Base-by-base conservation (phyloP, 2,329 filamentous ascomycete genomes). In the Eurotiales sp. region DNA sequence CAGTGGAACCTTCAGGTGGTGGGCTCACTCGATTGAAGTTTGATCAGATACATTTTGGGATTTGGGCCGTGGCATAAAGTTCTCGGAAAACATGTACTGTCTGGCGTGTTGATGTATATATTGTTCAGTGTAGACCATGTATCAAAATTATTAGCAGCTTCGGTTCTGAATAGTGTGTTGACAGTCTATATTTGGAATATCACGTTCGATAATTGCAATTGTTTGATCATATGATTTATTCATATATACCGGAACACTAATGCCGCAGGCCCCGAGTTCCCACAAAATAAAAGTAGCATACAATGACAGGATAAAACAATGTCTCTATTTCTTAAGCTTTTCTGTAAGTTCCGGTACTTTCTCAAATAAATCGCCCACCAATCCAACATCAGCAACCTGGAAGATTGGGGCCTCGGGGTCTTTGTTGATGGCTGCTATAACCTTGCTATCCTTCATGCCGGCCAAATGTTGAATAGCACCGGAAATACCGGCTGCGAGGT, bases 371-470 rank as follows among this genome's bases (percentile, higher is more conserved):
- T 99, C 93, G 36, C 91, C 92, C 4, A 99, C 92, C 47, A 99
- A 77, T 11, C 93, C 93, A 49, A 97, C 90, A 72, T 99, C 93
- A 4, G 93, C 93, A 53, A 99, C 84, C 74, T 99, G 93, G 80
- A 99, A 99, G 62, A 99, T 99, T 25, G 93, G 93, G 52, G 93
- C 93, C 72, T 99, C 93, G 4, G 85, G 78, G 66, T 99, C 93
- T 77, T 99, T 99, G 80, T 99, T 99, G 67, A 99, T 97, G 12
- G 90, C 90, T 19, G 92, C 93, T 75, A 99, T 99, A 53, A 99
- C 93, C 78, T 99, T 99, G 78, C 90, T 96, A 68, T 99, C 93
- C 81, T 99, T 99, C 93, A 99, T 99, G 67, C 93, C 93, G 27
- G 93, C 93, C 73, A 99, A 73, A 78, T 99, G 93, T 75, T 99